phyloP scores from a whole-genome alignment of 768 basidiomycete species.

The Lactarius indigo region DNA sequence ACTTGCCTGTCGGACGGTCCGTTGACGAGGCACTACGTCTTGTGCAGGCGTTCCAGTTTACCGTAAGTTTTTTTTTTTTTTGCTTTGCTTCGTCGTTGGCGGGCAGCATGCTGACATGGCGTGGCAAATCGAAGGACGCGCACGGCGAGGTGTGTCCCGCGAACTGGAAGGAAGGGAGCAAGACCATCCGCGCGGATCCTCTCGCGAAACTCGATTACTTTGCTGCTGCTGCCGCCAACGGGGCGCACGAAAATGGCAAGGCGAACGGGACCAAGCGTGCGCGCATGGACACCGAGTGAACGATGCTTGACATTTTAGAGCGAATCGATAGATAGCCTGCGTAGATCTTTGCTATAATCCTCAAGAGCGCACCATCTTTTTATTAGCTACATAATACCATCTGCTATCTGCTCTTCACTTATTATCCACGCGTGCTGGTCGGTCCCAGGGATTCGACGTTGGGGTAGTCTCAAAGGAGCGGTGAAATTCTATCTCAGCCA shows the following conservation, averaged over 20 bases:
- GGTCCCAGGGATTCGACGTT: too few species aligned
- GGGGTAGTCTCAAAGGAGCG: too few species aligned
- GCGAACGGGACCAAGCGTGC: slow-evolving; percentile 55
- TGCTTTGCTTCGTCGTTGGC: neutral
- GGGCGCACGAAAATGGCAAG: slow-evolving; percentile 30
- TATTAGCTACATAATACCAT: neutral
- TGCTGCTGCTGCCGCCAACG: slow-evolving; percentile 29
- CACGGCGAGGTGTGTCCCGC: slow-evolving; percentile 93
- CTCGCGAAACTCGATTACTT: slow-evolving; percentile 75
- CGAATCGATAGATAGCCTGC: neutral
- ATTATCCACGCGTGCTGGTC: neutral
- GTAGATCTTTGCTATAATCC: neutral
- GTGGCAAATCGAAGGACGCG: slow-evolving; percentile 52
- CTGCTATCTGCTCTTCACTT: neutral
- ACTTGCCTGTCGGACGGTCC: slow-evolving; percentile 91
- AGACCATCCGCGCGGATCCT: slow-evolving; percentile 82
- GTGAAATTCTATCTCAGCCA: too few species aligned
- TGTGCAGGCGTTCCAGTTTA: slow-evolving; percentile 91
- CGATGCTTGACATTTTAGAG: neutral
- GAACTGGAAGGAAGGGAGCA: slow-evolving; percentile 79
- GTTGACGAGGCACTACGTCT: slow-evolving; percentile 91
- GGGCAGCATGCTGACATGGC: neutral
- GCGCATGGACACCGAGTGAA: slow-evolving; percentile 46
- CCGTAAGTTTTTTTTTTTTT: slow-evolving; percentile 42
- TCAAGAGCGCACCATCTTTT: neutral